Evolutionary conservation across 1,139 yeast genomes (phyloP).

Genomic region (Chernovozyma sophiae-reginae): DNA sequence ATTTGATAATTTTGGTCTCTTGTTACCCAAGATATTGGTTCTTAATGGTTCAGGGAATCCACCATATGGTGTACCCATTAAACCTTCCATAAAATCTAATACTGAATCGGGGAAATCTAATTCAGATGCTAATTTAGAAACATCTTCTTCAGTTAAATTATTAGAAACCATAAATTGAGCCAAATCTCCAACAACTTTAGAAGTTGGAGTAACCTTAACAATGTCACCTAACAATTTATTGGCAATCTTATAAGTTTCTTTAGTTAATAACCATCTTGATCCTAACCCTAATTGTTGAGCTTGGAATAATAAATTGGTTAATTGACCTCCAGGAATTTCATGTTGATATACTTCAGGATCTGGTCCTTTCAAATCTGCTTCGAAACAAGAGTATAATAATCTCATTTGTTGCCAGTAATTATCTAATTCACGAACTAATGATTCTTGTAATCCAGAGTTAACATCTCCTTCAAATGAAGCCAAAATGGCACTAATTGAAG

Average conservation of each 20-base stretch:
- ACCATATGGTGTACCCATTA: conserved; percentile 98
- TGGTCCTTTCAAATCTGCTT: conserved; percentile 98
- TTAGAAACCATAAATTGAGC: conserved; percentile 99
- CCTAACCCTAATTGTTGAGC: conserved; percentile 98
- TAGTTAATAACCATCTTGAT: conserved; percentile 92
- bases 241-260: conserved; percentile 88
- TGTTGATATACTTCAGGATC: conserved; percentile 98
- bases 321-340: conserved; percentile 99
- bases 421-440: conserved; percentile 76
- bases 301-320: conserved; percentile 95
- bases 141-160: conserved; percentile 81
- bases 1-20: conserved; percentile 81
- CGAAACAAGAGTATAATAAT: conserved; percentile 91
- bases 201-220: conserved; percentile 97
- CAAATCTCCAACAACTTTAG: conserved; percentile 97
- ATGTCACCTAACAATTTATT: conserved; percentile 88
- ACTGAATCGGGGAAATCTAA: conserved; percentile 98
- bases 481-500: conserved; percentile 86
- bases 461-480: conserved; percentile 89
- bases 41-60: conserved; percentile 99
- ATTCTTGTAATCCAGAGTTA: conserved; percentile 66
- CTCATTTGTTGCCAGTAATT: conserved; percentile 99
- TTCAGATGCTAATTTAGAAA: conserved; percentile 77
- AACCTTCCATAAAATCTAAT: conserved; percentile 96
- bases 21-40: conserved; percentile 73